Evolutionary conservation across 2,329 filamentous ascomycete species (phyloP).

Genomic region (Amauroascus verrucosus): DNA sequence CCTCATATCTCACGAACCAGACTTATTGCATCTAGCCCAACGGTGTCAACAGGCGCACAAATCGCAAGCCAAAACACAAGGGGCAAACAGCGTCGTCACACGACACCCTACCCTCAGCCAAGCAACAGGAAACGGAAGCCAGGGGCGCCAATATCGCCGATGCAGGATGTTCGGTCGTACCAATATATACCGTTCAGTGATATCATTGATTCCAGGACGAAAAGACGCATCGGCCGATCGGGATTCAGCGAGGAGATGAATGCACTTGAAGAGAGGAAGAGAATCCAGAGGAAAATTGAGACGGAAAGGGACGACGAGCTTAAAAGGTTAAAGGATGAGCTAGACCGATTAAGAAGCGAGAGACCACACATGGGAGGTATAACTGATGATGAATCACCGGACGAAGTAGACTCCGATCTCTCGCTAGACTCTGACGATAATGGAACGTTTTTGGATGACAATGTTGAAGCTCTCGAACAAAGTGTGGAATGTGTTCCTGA

Average conservation of each 20-base stretch:
- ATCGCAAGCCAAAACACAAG: not conserved
- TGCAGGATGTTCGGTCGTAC: constrained; percentile 4
- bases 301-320: constrained; percentile 26
- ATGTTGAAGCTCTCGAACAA: not conserved
- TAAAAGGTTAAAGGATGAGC: constrained; percentile 20
- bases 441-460: not conserved
- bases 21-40: constrained; percentile 3
- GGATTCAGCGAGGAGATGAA: constrained; percentile 41
- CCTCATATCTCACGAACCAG: constrained; percentile 13
- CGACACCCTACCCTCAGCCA: constrained; percentile 1
- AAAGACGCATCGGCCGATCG: constrained; percentile 36
- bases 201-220: constrained; percentile 34
- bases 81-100: constrained; percentile 10
- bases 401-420: not conserved
- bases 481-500: not conserved
- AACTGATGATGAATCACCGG: not conserved
- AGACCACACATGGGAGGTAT: constrained; percentile 16
- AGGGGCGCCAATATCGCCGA: not conserved
- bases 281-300: constrained; percentile 19
- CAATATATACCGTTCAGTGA: constrained; percentile 37
- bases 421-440: not conserved
- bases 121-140: constrained; percentile 3
- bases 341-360: constrained; percentile 19
- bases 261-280: constrained; percentile 33
- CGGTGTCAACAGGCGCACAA: not conserved